phyloP scores from a whole-genome alignment of 805 yeast species.

The Kregervanrija fluxuum region DNA sequence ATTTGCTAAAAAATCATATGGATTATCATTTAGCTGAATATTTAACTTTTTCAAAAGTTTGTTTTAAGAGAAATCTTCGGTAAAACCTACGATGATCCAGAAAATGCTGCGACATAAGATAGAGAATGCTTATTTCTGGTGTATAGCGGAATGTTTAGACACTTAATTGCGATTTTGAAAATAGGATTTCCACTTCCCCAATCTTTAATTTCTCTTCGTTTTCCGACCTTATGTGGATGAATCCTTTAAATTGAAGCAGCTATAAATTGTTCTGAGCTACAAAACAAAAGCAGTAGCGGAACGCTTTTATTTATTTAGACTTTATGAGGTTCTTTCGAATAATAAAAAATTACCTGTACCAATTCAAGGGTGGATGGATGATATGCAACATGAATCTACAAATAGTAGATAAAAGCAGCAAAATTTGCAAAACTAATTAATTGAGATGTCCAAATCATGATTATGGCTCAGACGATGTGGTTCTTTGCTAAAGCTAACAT shows the following conservation, averaged over 20 bases:
- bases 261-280: slow-evolving; percentile 10
- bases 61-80: not conserved
- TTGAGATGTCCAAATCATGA: too few species aligned
- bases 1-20: slow-evolving; percentile 7
- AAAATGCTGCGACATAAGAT: slow-evolving; percentile 1
- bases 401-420: too few species aligned
- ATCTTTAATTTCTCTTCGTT: slow-evolving; percentile 4
- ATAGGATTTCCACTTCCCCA: slow-evolving; percentile 8
- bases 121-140: slow-evolving; percentile 8
- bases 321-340: too few species aligned
- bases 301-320: slow-evolving; percentile 7
- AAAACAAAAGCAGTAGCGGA: slow-evolving; percentile 12
- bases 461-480: too few species aligned
- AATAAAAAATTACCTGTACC: too few species aligned
- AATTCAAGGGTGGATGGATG: too few species aligned
- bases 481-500: too few species aligned
- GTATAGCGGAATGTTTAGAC: slow-evolving; percentile 8
- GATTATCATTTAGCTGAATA: slow-evolving; percentile 11
- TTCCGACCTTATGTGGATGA: slow-evolving; percentile 11
- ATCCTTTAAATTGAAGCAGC: slow-evolving; percentile 7
- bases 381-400: too few species aligned
- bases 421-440: too few species aligned
- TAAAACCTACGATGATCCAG: slow-evolving; percentile 3
- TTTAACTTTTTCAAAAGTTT: slow-evolving; percentile 7
- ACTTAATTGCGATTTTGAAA: slow-evolving; percentile 4